These are phyloP conservation scores for Claviceps sp. DNA, from an alignment of 2,329 filamentous ascomycete species.

Conservation along the genomic window DNA sequence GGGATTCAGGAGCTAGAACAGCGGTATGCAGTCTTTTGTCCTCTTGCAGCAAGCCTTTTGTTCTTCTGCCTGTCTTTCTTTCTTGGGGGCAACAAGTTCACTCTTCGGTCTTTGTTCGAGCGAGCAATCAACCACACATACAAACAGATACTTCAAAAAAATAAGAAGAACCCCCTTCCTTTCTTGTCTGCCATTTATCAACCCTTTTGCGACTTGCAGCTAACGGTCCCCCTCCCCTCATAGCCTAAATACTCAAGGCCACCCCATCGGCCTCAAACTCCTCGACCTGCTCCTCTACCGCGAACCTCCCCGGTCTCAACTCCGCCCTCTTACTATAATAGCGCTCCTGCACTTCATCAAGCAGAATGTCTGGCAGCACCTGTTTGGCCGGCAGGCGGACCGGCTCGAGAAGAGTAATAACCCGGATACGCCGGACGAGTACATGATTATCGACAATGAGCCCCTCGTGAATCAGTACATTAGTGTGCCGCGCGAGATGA, in stretches of 20 bases:
- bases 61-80: too few species aligned
- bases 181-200: background rate
- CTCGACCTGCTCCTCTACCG: constrained; percentile 91
- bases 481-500: constrained; percentile 88
- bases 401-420: constrained; percentile 80
- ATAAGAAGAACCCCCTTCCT: background rate
- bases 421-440: constrained; percentile 77
- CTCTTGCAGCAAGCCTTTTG: too few species aligned
- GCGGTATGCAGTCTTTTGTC: constrained; percentile 36
- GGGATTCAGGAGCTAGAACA: constrained; percentile 91
- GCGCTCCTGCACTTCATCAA: constrained; percentile 91
- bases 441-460: constrained; percentile 99
- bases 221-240: background rate
- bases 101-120: too few species aligned
- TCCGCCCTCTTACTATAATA: constrained; percentile 76
- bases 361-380: constrained; percentile 78
- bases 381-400: constrained; percentile 84
- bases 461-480: constrained; percentile 92
- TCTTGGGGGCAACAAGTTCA: too few species aligned
- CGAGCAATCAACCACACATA: too few species aligned
- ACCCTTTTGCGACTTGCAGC: too few species aligned
- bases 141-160: too few species aligned
- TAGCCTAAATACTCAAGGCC: constrained; percentile 81
- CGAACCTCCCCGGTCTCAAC: constrained; percentile 54
- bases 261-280: constrained; percentile 84